Evolutionary conservation across 192 early-diverging fungal species (phyloP).

Genomic region (Chytriomyces confervae): DNA sequence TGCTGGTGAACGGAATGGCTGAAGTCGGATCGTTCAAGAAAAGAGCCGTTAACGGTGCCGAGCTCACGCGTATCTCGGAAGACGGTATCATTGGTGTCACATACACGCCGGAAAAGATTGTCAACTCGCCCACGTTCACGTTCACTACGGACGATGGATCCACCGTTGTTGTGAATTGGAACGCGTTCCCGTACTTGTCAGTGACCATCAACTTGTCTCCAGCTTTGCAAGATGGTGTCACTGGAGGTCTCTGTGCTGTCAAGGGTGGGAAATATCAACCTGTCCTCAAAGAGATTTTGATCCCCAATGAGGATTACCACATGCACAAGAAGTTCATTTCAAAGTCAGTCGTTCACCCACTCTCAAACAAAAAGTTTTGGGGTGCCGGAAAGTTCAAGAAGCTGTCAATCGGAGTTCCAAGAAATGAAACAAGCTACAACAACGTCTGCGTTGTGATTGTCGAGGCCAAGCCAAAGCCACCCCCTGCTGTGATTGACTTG

Average conservation of each 20-base stretch:
- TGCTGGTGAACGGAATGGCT: neutral
- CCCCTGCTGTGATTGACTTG: neutral
- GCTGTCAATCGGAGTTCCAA: neutral
- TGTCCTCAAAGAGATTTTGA: neutral
- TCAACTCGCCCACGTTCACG: neutral
- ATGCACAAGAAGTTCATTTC: neutral
- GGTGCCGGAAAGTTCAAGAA: neutral
- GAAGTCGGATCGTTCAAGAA: neutral
- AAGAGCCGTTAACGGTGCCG: neutral
- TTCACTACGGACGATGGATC: neutral
- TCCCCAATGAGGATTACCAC: constrained; percentile 6
- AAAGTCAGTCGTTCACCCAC: neutral
- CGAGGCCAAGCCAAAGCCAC: neutral
- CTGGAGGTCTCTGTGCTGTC: neutral
- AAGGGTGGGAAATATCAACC: too few species aligned
- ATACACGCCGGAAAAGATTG: neutral
- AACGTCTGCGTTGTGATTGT: neutral
- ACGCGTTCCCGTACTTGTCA: constrained; percentile 2
- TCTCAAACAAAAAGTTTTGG: neutral
- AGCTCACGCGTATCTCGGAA: too few species aligned
- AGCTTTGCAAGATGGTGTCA: neutral
- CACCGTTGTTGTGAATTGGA: constrained; percentile 1
- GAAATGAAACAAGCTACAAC: neutral
- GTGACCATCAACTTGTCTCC: neutral
- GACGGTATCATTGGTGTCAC: too few species aligned